Percentiles rank a stretch among this genome's conserved stretches.
These are phyloP conservation scores for Cyclocybe cylindracea DNA, from an alignment of 768 basidiomycete genomes.

Conservation along the genomic window DNA sequence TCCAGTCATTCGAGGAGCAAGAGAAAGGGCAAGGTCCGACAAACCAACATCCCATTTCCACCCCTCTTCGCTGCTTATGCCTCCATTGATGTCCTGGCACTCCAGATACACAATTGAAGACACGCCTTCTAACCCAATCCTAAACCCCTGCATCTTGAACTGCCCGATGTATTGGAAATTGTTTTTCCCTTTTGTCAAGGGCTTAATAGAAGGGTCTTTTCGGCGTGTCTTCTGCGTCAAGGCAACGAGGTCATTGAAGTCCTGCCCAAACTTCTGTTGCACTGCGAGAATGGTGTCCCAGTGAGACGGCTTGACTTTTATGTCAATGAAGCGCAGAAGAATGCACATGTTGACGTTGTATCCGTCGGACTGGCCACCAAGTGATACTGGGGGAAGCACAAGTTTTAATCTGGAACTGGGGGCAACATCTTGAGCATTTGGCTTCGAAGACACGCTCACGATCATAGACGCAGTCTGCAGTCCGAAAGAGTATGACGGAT, in stretches of 20 bases:
- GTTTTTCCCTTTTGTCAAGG: constrained; percentile 8
- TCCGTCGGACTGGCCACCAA: constrained; percentile 60
- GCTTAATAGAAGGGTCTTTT: constrained; percentile 17
- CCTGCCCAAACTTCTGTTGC: constrained; percentile 88
- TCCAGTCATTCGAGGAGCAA: constrained; percentile 59
- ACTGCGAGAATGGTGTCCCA: constrained; percentile 84
- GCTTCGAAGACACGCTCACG: constrained; percentile 57
- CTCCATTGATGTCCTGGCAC: constrained; percentile 72
- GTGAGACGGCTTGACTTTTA: constrained; percentile 78
- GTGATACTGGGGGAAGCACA: constrained; percentile 62
- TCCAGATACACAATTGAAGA: constrained; percentile 76
- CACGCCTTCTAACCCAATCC: constrained; percentile 73
- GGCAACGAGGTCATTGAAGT: constrained; percentile 78
- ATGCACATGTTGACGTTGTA: constrained; percentile 52
- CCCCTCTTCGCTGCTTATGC: constrained; percentile 45
- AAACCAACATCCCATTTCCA: constrained; percentile 69
- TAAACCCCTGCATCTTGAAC: constrained; percentile 77
- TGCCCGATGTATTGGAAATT: constrained; percentile 47
- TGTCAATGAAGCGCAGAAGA: constrained; percentile 66
- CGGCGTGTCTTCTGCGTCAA: constrained; percentile 63
- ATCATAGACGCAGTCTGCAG: constrained; percentile 62
- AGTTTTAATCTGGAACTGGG: constrained; percentile 58
- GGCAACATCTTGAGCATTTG: constrained; percentile 34
- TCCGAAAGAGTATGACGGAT: constrained; percentile 53
- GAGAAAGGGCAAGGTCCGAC: constrained; percentile 79